phyloP scores from a whole-genome alignment of 805 yeast species.

The Lachancea mirantina region DNA sequence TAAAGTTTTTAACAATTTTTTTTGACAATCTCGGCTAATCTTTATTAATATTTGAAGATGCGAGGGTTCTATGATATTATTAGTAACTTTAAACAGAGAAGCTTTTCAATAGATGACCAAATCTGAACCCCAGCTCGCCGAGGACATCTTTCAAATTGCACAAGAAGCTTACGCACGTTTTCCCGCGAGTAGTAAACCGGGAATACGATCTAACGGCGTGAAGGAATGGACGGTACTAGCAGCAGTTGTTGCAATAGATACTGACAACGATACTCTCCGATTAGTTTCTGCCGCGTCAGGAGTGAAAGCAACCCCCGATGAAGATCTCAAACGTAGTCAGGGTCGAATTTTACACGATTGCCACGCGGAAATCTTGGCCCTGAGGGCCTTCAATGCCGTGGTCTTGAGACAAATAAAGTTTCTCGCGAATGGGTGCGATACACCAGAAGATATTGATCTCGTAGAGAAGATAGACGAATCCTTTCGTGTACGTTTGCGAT shows the following conservation, averaged over 20 bases:
- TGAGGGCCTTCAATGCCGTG: slow-evolving; percentile 62
- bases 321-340: slow-evolving; percentile 30
- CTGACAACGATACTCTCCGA: slow-evolving; percentile 18
- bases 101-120: not conserved
- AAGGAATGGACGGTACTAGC: slow-evolving; percentile 83
- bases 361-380: slow-evolving; percentile 80
- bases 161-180: slow-evolving; percentile 27
- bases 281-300: slow-evolving; percentile 67
- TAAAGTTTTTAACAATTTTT: not conserved
- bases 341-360: slow-evolving; percentile 77
- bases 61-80: not conserved
- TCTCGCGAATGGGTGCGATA: not conserved
- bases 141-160: slow-evolving; percentile 16
- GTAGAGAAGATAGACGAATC: not conserved
- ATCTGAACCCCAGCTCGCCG: slow-evolving; percentile 9
- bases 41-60: not conserved
- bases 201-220: slow-evolving; percentile 51
- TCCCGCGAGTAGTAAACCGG: slow-evolving; percentile 49
- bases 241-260: slow-evolving; percentile 47
- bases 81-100: not conserved
- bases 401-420: slow-evolving; percentile 42
- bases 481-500: slow-evolving; percentile 32
- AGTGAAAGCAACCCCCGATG: slow-evolving; percentile 66
- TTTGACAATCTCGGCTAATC: not conserved
- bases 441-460: slow-evolving; percentile 10